A percentile compares a stretch with the other conserved stretches of the same genome.
Conservation (phyloP, 1,284 basidiomycete species). For the Rhodotorula sp. region DNA sequence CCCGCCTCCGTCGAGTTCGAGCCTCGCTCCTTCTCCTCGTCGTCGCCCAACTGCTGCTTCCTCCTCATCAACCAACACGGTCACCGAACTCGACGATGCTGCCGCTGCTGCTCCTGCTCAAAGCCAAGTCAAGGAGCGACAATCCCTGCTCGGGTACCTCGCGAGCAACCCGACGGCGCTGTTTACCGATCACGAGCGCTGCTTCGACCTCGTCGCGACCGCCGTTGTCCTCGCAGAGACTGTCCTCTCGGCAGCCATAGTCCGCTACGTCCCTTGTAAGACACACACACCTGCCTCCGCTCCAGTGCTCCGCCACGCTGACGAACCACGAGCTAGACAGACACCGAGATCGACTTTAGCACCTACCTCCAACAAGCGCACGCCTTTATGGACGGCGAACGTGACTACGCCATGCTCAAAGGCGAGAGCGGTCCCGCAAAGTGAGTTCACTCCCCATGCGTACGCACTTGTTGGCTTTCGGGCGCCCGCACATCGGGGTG, state of each 20-base stretch:
- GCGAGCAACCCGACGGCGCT: constrained; percentile 4
- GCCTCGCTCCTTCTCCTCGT: neutral
- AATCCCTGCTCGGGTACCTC: neutral
- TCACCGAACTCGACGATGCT: neutral
- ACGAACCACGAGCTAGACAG: constrained; percentile 51
- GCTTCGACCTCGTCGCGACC: constrained; percentile 10
- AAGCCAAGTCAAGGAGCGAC: neutral
- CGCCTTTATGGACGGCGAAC: constrained; percentile 74
- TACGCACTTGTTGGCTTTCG: too few relatives aligned
- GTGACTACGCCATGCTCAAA: constrained; percentile 77
- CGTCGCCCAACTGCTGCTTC: neutral
- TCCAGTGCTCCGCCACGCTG: too few relatives aligned
- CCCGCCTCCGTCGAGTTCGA: neutral
- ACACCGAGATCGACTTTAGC: constrained; percentile 98
- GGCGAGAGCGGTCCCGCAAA: constrained; percentile 93
- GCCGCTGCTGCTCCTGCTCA: neutral
- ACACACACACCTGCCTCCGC: constrained; percentile 17
- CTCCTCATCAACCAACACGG: neutral
- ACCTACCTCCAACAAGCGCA: constrained; percentile 87
- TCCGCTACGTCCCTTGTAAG: constrained; percentile 76
- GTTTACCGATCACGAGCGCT: constrained; percentile 8
- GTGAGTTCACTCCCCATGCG: constrained; percentile 54
- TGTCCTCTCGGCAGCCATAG: constrained; percentile 69
- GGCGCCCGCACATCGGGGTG: too few relatives aligned
- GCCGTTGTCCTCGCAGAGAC: constrained; percentile 67